phyloP scores from a whole-genome alignment of 2,329 filamentous ascomycete genomes.

The Elsinoe arachidis region DNA sequence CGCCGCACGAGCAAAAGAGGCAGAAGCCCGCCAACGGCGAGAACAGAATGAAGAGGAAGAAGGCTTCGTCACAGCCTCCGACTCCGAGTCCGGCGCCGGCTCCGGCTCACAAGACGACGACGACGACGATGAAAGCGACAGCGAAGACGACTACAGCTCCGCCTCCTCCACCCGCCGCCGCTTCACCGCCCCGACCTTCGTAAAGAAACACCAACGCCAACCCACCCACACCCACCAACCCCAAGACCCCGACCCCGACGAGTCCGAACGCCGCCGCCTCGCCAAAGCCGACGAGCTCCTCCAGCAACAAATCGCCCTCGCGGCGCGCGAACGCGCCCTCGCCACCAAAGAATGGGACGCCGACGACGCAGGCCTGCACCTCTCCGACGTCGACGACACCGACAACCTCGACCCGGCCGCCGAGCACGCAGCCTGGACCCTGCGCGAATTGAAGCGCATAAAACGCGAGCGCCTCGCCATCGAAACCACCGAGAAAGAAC shows the following conservation, averaged over 20 bases:
- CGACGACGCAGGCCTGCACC: slow-evolving; percentile 48
- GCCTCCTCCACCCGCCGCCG: slow-evolving; percentile 49
- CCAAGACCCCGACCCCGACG: slow-evolving; percentile 25
- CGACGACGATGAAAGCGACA: slow-evolving; percentile 33
- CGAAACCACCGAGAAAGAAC: slow-evolving; percentile 72
- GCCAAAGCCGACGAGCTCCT: slow-evolving; percentile 70
- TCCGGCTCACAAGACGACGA: slow-evolving; percentile 30
- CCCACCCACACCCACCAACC: slow-evolving; percentile 18
- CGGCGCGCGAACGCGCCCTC: slow-evolving; percentile 63
- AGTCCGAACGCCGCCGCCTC: slow-evolving; percentile 51
- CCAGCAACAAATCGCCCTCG: slow-evolving; percentile 79
- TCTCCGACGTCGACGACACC: slow-evolving; percentile 75
- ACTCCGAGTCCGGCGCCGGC: slow-evolving; percentile 24
- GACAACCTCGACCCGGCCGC: slow-evolving; percentile 80
- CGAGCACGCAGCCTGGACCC: slow-evolving; percentile 86
- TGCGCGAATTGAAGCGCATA: slow-evolving; percentile 81
- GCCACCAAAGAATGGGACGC: slow-evolving; percentile 78
- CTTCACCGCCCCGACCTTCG: slow-evolving; percentile 57
- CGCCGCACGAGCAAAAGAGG: slow-evolving; percentile 21
- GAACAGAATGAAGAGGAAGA: slow-evolving; percentile 39
- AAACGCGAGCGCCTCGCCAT: slow-evolving; percentile 80
- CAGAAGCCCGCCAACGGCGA: slow-evolving; percentile 22
- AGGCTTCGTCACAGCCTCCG: slow-evolving; percentile 52
- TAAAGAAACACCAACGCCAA: slow-evolving; percentile 53
- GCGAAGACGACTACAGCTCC: slow-evolving; percentile 50